Conservation (phyloP, 371 early-diverging fungal species). For the Basidiobolus meristosporus region DNA sequence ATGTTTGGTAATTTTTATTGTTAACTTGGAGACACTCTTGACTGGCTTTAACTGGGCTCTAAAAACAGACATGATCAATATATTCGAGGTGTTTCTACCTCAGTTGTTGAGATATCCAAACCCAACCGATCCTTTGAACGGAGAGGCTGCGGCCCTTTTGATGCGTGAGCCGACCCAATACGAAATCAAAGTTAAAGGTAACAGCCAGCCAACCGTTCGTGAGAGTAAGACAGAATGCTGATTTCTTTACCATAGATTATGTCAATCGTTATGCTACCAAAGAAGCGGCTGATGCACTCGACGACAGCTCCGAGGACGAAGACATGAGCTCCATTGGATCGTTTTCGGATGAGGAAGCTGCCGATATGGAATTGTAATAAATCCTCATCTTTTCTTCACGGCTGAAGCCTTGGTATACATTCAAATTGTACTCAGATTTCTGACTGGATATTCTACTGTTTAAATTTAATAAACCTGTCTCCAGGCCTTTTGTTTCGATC, state of each 20-base stretch:
- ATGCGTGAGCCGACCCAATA: constrained; percentile 88
- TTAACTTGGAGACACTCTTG: too few species aligned
- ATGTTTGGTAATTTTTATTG: constrained; percentile 80
- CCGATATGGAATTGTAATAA: constrained; percentile 50
- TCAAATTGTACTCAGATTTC: too few species aligned
- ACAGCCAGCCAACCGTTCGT: background rate
- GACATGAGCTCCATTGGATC: constrained; percentile 61
- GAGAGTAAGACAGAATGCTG: background rate
- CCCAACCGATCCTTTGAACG: constrained; percentile 97
- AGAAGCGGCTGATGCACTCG: constrained; percentile 68
- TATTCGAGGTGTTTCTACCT: constrained; percentile 31
- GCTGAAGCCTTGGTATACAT: too few species aligned
- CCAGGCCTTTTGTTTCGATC: too few species aligned
- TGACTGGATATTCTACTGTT: too few species aligned
- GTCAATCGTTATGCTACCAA: constrained; percentile 70
- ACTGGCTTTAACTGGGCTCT: background rate
- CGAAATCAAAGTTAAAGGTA: constrained; percentile 82
- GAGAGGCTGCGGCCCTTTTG: constrained; percentile 94
- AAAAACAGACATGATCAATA: background rate
- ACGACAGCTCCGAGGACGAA: constrained; percentile 49
- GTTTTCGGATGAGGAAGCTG: constrained; percentile 57
- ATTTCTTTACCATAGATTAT: constrained; percentile 51
- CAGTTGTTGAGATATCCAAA: constrained; percentile 97
- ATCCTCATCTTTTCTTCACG: too few species aligned
- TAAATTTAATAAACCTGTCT: too few species aligned